Evolutionary conservation across 1,284 basidiomycete species (phyloP).

Genomic region (Ganoderma leucocontextum): DNA sequence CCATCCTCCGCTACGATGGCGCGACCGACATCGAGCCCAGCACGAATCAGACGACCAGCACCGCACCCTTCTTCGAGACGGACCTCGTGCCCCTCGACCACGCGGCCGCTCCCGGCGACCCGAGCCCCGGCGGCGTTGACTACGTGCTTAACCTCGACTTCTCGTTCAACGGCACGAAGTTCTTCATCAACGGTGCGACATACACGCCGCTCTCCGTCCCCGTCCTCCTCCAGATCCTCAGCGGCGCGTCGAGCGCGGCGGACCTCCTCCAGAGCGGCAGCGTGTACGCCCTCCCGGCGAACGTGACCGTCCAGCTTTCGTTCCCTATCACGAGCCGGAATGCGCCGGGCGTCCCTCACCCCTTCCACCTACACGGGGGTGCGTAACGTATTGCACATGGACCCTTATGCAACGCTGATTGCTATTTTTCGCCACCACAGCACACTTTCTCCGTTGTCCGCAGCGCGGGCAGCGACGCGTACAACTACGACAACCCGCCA

Average conservation of each 20-base stretch:
- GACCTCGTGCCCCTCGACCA: constrained; percentile 33
- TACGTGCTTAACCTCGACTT: constrained; percentile 38
- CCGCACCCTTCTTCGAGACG: constrained; percentile 38
- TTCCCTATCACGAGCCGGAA: constrained; percentile 38
- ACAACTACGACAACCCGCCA: constrained; percentile 44
- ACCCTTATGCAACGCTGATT: neutral
- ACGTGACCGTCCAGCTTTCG: constrained; percentile 45
- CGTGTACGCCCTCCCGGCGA: constrained; percentile 38
- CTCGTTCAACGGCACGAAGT: constrained; percentile 27
- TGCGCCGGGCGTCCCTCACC: constrained; percentile 44
- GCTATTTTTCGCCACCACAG: neutral
- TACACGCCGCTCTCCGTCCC: constrained; percentile 41
- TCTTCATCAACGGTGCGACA: constrained; percentile 37
- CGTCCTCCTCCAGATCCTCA: constrained; percentile 47
- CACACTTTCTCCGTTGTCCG: constrained; percentile 43
- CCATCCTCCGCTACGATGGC: constrained; percentile 40
- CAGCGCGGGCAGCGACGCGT: constrained; percentile 35
- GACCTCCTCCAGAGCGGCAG: constrained; percentile 43
- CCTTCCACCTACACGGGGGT: constrained; percentile 50
- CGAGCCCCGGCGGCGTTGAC: constrained; percentile 39
- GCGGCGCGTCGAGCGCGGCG: constrained; percentile 38
- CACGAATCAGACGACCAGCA: constrained; percentile 34
- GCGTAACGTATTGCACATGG: neutral
- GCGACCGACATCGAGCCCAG: constrained; percentile 55
- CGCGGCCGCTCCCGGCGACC: constrained; percentile 37